phyloP scores from a whole-genome alignment of 1,284 basidiomycete genomes.

The Irpex rosettiformis region DNA sequence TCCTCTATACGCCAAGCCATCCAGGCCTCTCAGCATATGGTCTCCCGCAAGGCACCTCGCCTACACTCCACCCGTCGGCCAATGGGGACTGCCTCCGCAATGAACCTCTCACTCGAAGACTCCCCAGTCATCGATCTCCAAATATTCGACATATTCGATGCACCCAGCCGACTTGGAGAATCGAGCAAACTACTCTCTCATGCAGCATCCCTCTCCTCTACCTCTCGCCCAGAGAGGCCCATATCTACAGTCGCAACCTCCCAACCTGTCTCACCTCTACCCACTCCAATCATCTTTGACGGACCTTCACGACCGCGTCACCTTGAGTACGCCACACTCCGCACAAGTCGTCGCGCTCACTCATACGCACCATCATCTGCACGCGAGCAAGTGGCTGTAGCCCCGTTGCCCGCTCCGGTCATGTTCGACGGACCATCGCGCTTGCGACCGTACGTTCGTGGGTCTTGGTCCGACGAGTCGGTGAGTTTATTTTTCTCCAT shows the following conservation, averaged over 20 bases:
- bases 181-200: conserved; percentile 21
- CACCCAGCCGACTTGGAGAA: conserved; percentile 25
- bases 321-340: conserved; percentile 2
- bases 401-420: conserved; percentile 18
- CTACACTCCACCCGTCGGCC: conserved; percentile 3
- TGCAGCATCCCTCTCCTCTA: conserved; percentile 13
- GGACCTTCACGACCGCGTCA: conserved; percentile 23
- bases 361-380: conserved; percentile 1
- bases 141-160: conserved; percentile 31
- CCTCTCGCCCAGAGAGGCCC: conserved; percentile 3
- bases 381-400: background rate
- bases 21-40: conserved; percentile 4
- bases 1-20: conserved; percentile 11
- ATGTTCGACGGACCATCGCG: conserved; percentile 27
- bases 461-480: conserved; percentile 1
- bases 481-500: too few species aligned
- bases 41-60: background rate
- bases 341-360: conserved; percentile 5
- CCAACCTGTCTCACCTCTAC: conserved; percentile 17
- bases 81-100: conserved; percentile 9
- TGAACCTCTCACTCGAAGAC: conserved; percentile 7
- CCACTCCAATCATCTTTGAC: conserved; percentile 24
- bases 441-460: conserved; percentile 18
- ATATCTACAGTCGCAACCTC: conserved; percentile 6
- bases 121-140: conserved; percentile 17